Base-by-base conservation (phyloP, 768 basidiomycete species). In the Kwoniella newhampshirensis region DNA sequence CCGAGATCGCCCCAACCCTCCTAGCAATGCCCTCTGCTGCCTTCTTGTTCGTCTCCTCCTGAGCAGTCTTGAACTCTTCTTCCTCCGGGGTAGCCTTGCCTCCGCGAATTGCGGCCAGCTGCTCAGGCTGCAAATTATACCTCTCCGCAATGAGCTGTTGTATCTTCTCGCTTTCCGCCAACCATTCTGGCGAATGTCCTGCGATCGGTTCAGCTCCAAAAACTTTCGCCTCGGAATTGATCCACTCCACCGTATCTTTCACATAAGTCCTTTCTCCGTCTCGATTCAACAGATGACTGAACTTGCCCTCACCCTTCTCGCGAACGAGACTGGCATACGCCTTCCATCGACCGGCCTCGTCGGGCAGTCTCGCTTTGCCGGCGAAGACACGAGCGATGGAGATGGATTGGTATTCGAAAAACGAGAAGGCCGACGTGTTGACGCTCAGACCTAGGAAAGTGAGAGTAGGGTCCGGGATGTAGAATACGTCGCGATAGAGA, bases 391-490 rank as follows among this genome's bases (percentile, higher is more conserved):
- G 25, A 48, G 61, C 64, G 57, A 67, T 55, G 12, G 54, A 72
- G 26, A 68, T 56, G 9, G 64, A 54, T 42, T 71, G 70, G 42
- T 55, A 66, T 39, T 71, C 70, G 52, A 68, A 65, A 46, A 63
- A 66, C 11, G 66, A 63, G 39, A 67, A 65, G 7, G 69, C 57
- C 1, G 61, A 54, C 11, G 69, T 71, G 49, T 68, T 68, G 43
- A 70, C 58, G 28, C 57, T 60, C 12, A 66, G 18, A 15, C 64
- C 64, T 44, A 71, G 44, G 48, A 81, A 81, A 1, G 75, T 74
- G 4, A 82, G 64, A 2, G 80, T 80, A 1, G 80, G 80, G 43
- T 82, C 80, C 9, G 79, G 77, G 44, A 82, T 80, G 59, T 79
- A 81, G 57, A 80, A 78, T 0, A 77, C 57, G 50, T 80, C 80